Evolutionary conservation across 139 green algal genomes (phyloP).

Genomic region (Penium margaritaceum): DNA sequence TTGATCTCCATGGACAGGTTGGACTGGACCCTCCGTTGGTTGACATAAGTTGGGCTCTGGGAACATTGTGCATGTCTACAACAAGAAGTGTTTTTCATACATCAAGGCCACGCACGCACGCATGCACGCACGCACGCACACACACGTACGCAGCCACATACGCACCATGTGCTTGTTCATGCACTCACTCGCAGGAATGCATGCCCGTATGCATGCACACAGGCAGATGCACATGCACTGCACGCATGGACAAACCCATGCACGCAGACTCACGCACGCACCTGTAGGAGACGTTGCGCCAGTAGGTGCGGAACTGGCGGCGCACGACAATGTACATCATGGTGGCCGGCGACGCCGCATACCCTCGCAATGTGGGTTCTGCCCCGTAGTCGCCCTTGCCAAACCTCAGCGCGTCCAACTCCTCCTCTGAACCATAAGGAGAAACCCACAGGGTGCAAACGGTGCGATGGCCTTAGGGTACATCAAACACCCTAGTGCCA

Average conservation of each 20-base stretch:
- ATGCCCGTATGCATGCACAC: background rate
- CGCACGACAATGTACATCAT: background rate
- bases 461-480: background rate
- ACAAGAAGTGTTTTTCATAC: no score
- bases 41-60: no score
- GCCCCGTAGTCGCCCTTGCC: background rate
- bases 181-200: background rate
- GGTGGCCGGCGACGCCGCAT: background rate
- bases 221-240: background rate
- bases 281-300: constrained; percentile 31
- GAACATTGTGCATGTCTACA: no score
- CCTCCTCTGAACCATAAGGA: background rate
- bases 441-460: background rate
- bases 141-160: background rate
- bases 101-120: no score
- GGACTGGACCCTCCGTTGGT: no score
- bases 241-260: background rate
- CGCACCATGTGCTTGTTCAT: background rate
- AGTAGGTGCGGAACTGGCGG: constrained; percentile 8
- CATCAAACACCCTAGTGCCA: background rate
- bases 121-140: no score
- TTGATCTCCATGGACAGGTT: no score
- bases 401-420: constrained; percentile 5
- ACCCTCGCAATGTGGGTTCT: background rate
- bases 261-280: no score